A percentile compares a stretch with the other conserved stretches of the same genome.
phyloP scores from a whole-genome alignment of 768 basidiomycete species.

The Mycena filopes region DNA sequence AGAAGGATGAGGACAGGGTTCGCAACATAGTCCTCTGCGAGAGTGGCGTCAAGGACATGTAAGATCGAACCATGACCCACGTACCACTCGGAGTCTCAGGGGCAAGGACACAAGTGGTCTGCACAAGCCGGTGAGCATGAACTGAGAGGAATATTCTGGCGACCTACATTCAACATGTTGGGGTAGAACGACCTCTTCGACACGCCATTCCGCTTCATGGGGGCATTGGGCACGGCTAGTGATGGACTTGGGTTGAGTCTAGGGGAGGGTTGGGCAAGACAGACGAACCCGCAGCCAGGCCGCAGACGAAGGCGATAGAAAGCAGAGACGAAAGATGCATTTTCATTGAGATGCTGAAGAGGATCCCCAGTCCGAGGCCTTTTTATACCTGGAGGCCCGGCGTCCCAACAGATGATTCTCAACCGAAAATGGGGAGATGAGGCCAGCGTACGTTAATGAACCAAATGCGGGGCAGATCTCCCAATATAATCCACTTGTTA shows the following conservation, averaged over 20 bases:
- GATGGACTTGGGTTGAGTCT: not conserved
- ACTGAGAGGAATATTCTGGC: not conserved
- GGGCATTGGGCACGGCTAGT: conserved; percentile 34
- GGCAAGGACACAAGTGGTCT: conserved; percentile 38
- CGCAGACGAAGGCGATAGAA: conserved; percentile 22
- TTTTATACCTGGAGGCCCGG: conserved; percentile 10
- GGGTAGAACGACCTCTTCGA: conserved; percentile 36
- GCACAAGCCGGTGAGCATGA: conserved; percentile 27
- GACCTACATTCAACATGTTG: conserved; percentile 36
- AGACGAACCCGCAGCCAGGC: conserved; percentile 25
- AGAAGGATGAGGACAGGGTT: conserved; percentile 30
- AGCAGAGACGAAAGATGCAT: conserved; percentile 17
- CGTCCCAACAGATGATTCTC: not conserved
- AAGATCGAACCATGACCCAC: not conserved
- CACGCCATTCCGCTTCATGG: conserved; percentile 34
- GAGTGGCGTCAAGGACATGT: not conserved
- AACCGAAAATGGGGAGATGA: not conserved
- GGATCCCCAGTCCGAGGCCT: not conserved
- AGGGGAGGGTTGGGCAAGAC: not conserved
- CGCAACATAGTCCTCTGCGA: conserved; percentile 32
- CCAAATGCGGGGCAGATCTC: not conserved
- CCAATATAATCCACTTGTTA: not conserved
- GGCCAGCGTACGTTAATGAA: not conserved
- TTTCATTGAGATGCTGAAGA: not conserved
- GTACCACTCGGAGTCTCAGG: conserved; percentile 34